Percentiles rank a stretch among this genome's conserved stretches.
Evolutionary conservation across 2,329 filamentous ascomycete genomes (phyloP).

Genomic region (Aureobasidium sp.): DNA sequence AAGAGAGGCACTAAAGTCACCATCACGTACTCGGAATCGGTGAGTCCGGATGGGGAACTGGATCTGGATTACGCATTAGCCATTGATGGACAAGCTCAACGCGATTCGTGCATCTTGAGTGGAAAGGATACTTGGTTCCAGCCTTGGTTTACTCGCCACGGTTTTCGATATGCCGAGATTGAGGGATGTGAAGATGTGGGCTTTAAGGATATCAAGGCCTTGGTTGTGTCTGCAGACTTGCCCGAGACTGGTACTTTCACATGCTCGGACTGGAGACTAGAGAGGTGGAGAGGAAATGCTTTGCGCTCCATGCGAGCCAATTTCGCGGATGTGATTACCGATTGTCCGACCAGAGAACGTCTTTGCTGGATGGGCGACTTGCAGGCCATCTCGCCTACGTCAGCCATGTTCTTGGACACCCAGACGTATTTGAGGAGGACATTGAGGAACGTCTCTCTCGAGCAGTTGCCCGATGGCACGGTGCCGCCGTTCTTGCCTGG

Average conservation of each 20-base stretch:
- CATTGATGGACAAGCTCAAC: background rate
- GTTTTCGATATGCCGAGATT: conserved; percentile 4
- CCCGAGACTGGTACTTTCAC: background rate
- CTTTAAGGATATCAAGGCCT: conserved; percentile 5
- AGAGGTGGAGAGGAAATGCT: conserved; percentile 6
- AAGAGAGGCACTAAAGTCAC: background rate
- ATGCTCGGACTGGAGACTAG: conserved; percentile 9
- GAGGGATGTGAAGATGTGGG: background rate
- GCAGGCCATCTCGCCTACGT: conserved; percentile 3
- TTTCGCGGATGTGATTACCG: conserved; percentile 3
- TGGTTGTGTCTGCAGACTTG: background rate
- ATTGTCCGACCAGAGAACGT: conserved; percentile 5
- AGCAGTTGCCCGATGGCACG: conserved; percentile 2
- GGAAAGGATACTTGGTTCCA: conserved; percentile 2
- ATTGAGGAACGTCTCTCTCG: background rate
- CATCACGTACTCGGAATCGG: background rate
- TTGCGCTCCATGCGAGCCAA: conserved; percentile 3
- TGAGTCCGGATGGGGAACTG: background rate
- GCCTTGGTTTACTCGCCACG: conserved; percentile 8
- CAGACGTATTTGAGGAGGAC: conserved; percentile 1
- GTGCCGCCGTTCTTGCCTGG: conserved; percentile 5
- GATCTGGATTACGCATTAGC: background rate
- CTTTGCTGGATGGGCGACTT: conserved; percentile 11
- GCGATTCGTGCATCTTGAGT: background rate
- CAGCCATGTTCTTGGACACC: conserved; percentile 7